Base-by-base conservation (phyloP, 1,284 basidiomycete species). In the Heliocybe sulcata region DNA sequence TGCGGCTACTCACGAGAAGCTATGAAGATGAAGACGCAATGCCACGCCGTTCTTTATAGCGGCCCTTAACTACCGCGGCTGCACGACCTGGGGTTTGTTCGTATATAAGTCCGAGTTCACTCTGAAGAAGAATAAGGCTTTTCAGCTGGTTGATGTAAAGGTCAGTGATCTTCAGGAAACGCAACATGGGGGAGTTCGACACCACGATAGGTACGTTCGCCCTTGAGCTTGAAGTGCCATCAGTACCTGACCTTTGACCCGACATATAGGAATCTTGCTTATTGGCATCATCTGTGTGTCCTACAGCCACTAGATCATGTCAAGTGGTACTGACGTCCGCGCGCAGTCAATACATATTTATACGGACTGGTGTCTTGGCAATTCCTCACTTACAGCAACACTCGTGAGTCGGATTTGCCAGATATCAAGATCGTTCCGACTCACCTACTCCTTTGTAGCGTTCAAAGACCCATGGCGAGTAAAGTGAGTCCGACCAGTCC, bases 281-380 rank as follows among this genome's bases (percentile, higher is more conserved):
- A 8, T 49, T 25, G 47, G 47, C 23, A 26, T 49, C 23, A 25
- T 49, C n/a, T 49, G 47, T 49, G n/a, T 3, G 47, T 49, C 11
- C 22, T 26, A 6, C n/a, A 8, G 12, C 23, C 9, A 8, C 23
- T 11, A n/a, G n/a, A n/a, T 26, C 11, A 25, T 42, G 3, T 3
- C 38, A 4, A 49, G 14, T 49, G 11, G 25, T 25, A 11, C 22
- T 48, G 47, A 49, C 23, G 12, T 16, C 47, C 22, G 8, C 8
- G 8, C 23, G 25, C 55, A 77, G 77, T 79, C 59, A 80, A 80
- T 57, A 80, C 77, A 2, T 80, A 72, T 57, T 65, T 80, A 6
- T 80, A 76, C 62, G 77, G 78, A 1, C 65, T 80, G 27, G 77
- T 77, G 58, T 69, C 69, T 1, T 77, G 73, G 60, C 77, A 80